Evolutionary conservation across 2,329 filamentous ascomycete species (phyloP), one percentile per base, ranked within the genome.

Genomic region (Fusarium pseudoanthophilum): DNA sequence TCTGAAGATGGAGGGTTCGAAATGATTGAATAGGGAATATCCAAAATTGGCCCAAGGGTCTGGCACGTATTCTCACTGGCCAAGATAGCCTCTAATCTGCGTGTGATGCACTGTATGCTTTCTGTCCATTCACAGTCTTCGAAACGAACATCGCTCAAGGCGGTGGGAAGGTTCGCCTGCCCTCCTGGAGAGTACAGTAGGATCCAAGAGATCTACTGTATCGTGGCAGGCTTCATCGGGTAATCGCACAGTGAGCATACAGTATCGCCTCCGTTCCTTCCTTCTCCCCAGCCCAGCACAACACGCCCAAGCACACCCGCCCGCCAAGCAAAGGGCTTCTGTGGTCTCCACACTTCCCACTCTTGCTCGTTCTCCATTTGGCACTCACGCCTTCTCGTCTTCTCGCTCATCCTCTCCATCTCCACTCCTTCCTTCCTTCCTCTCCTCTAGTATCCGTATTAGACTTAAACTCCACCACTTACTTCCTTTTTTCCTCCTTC

Each of bases 401-500:
- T 30, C 32, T 64, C 30, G 58, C 28, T 56, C 57, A 52, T 37
- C 34, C 57, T 39, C 39, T 40, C 24, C 24, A 45, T 67, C 67
- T 69, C 67, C 66, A 70, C 67, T 70, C 66, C 59, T 69, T 58
- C 75, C 76, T 78, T 78, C 79, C 77, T 79, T 78, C 80, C 73
- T 78, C 78, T 78, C 80, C 73, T 72, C 77, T 76, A 55, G 51
- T 40, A 74, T 78, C 78, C 49, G 32, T 36, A 36, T 52, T 52
- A 72, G 64, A 77, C 77, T 76, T 77, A 75, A 76, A 78, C 75
- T 77, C 75, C 78, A 77, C 76, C 76, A 75, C 74, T 79, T 78
- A 79, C 76, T 78, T 79, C 75, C 76, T 77, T 72, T 70, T 46
- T 55, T 63, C 61, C 71, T 64, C 78, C 66, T 69, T 64, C 73